A percentile compares a stretch with the other conserved stretches of the same genome.
These are phyloP conservation scores for Fusarium xylarioides DNA, from an alignment of 2,329 filamentous ascomycete species.

Conservation along the genomic window DNA sequence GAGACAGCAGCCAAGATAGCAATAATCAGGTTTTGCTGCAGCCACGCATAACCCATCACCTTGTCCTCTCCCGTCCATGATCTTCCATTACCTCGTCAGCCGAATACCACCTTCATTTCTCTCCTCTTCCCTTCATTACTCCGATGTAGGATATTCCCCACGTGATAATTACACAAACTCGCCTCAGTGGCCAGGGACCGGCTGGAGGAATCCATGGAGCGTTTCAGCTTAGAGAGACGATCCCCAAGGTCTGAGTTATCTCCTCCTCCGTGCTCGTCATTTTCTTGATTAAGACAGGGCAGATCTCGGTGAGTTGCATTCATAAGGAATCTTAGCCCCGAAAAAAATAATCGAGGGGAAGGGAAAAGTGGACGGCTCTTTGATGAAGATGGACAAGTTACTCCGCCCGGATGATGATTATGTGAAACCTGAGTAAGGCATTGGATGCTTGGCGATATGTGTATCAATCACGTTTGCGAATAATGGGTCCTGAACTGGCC, in stretches of 20 bases:
- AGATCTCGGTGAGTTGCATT: slow-evolving; percentile 15
- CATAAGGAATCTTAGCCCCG: slow-evolving; percentile 5
- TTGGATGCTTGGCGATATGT: neutral
- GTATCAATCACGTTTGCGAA: slow-evolving; percentile 18
- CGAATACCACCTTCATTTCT: neutral
- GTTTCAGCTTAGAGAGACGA: slow-evolving; percentile 14
- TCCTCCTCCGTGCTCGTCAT: neutral
- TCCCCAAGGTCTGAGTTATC: slow-evolving; percentile 1
- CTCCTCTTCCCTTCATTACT: neutral
- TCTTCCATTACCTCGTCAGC: neutral
- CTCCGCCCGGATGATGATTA: slow-evolving; percentile 22
- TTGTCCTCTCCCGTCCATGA: neutral
- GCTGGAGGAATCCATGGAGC: slow-evolving; percentile 1
- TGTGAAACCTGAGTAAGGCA: slow-evolving; percentile 21
- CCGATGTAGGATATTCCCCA: slow-evolving; percentile 1
- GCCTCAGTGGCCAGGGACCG: slow-evolving; percentile 2
- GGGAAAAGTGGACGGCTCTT: slow-evolving; percentile 7
- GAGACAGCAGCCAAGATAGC: slow-evolving; percentile 12
- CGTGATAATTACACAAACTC: slow-evolving; percentile 9
- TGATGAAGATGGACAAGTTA: slow-evolving; percentile 19
- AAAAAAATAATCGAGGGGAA: neutral
- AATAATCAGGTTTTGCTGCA: slow-evolving; percentile 5
- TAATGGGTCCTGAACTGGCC: slow-evolving; percentile 19
- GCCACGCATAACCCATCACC: neutral
- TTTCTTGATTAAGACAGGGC: slow-evolving; percentile 1